A percentile compares a stretch with the other conserved stretches of the same genome.
Conservation (phyloP, 192 early-diverging fungal species). For the Coemansia brasiliensis region DNA sequence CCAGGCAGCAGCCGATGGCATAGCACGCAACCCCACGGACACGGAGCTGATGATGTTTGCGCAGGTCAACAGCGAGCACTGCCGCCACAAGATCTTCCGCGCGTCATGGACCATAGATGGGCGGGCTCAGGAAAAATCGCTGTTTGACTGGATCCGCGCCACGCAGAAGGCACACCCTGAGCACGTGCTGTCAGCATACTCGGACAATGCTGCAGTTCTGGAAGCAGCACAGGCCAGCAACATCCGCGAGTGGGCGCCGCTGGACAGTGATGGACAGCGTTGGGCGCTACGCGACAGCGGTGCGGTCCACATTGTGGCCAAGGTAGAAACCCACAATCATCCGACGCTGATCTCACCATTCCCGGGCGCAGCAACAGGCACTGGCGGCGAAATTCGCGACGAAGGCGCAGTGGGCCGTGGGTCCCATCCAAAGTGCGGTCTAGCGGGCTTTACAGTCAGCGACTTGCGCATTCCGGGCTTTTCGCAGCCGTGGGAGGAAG, state of each 20-base stretch:
- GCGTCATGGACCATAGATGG: conserved; percentile 98
- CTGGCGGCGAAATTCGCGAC: conserved; percentile 99
- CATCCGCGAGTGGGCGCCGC: conserved; percentile 48
- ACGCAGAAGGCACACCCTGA: conserved; percentile 82
- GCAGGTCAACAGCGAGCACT: conserved; percentile 99
- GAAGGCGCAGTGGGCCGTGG: conserved; percentile 97
- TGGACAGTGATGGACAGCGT: background rate
- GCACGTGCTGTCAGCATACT: conserved; percentile 92
- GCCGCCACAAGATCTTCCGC: conserved; percentile 99
- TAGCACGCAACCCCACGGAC: conserved; percentile 91
- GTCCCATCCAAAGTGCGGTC: conserved; percentile 92
- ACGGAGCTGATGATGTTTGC: conserved; percentile 99
- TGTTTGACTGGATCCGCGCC: conserved; percentile 96
- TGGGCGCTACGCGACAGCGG: conserved; percentile 40
- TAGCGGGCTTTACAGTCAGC: conserved; percentile 94
- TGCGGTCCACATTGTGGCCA: conserved; percentile 83
- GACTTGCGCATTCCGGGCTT: conserved; percentile 91
- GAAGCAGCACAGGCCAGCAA: conserved; percentile 40
- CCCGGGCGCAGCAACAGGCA: conserved; percentile 96
- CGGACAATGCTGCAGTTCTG: conserved; percentile 97
- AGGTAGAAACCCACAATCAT: conserved; percentile 99
- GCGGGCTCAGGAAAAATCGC: conserved; percentile 69
- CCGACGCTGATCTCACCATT: conserved; percentile 98
- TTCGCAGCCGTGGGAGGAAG: conserved; percentile 90
- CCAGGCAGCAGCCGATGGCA: conserved; percentile 39